Conservation (phyloP, 1,139 yeast genomes). For the Candida gigantensis region DNA sequence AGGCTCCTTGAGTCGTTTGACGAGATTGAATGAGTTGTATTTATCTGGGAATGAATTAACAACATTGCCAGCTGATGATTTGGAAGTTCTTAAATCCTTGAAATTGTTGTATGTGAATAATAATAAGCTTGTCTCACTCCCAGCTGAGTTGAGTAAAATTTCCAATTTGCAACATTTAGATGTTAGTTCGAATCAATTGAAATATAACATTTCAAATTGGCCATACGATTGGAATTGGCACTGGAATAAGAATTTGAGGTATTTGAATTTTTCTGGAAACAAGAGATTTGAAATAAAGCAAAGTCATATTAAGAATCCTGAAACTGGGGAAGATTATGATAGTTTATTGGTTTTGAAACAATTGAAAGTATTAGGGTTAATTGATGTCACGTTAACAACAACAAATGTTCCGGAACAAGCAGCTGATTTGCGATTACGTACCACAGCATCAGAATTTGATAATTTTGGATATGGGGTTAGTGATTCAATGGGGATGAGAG, state of each 20-base stretch:
- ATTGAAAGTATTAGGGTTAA: slow-evolving; percentile 76
- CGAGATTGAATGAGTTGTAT: slow-evolving; percentile 64
- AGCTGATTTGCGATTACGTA: slow-evolving; percentile 80
- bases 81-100: slow-evolving; percentile 61
- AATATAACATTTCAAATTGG: slow-evolving; percentile 90
- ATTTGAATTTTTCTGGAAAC: slow-evolving; percentile 89
- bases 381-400: slow-evolving; percentile 93
- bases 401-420: slow-evolving; percentile 85
- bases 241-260: slow-evolving; percentile 72
- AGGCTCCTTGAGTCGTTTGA: slow-evolving; percentile 64
- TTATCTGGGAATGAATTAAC: slow-evolving; percentile 83
- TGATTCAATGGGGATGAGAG: slow-evolving; percentile 75
- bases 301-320: slow-evolving; percentile 50
- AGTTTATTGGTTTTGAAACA: slow-evolving; percentile 75
- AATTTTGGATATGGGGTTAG: slow-evolving; percentile 88
- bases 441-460: slow-evolving; percentile 84
- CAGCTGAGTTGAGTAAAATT: slow-evolving; percentile 82
- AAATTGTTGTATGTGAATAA: slow-evolving; percentile 72
- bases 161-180: slow-evolving; percentile 70
- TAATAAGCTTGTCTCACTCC: slow-evolving; percentile 82
- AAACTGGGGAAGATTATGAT: slow-evolving; percentile 59
- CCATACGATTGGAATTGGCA: slow-evolving; percentile 99
- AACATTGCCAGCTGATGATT: slow-evolving; percentile 82
- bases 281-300: slow-evolving; percentile 85
- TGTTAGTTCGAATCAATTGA: slow-evolving; percentile 87